Conservation (phyloP, 805 yeast species). For the Candida taoyuanica region DNA sequence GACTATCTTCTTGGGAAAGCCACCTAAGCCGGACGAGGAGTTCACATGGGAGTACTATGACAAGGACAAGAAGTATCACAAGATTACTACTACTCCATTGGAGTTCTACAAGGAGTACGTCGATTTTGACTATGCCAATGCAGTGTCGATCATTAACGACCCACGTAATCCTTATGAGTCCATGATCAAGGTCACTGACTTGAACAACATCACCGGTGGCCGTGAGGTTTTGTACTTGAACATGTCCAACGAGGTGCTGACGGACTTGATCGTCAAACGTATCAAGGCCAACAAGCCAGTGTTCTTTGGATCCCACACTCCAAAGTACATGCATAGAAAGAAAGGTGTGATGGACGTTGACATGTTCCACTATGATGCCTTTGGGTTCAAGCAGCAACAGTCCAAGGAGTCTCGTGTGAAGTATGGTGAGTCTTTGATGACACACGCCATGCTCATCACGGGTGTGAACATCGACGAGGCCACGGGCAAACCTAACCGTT, state of each 20-base stretch:
- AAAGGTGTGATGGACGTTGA: conserved; percentile 71
- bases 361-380: conserved; percentile 60
- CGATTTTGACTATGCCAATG: conserved; percentile 44
- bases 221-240: conserved; percentile 68
- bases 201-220: conserved; percentile 72
- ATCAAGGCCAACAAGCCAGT: conserved; percentile 72
- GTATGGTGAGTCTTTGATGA: conserved; percentile 73
- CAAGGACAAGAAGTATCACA: conserved; percentile 54
- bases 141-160: conserved; percentile 72
- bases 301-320: conserved; percentile 89
- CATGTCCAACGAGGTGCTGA: conserved; percentile 52
- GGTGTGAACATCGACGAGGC: conserved; percentile 68
- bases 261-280: conserved; percentile 60
- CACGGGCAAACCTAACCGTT: conserved; percentile 54
- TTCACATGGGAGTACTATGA: conserved; percentile 74
- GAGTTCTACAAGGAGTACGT: conserved; percentile 55
- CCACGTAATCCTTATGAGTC: conserved; percentile 69
- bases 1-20: conserved; percentile 68
- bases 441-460: conserved; percentile 86
- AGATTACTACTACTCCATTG: conserved; percentile 54
- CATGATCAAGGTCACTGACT: conserved; percentile 64
- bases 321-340: conserved; percentile 56
- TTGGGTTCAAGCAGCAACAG: conserved; percentile 49
- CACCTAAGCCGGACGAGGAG: conserved; percentile 65
- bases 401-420: conserved; percentile 64